Base-by-base conservation (phyloP, 805 yeast genomes). In the Candida chilensis region DNA sequence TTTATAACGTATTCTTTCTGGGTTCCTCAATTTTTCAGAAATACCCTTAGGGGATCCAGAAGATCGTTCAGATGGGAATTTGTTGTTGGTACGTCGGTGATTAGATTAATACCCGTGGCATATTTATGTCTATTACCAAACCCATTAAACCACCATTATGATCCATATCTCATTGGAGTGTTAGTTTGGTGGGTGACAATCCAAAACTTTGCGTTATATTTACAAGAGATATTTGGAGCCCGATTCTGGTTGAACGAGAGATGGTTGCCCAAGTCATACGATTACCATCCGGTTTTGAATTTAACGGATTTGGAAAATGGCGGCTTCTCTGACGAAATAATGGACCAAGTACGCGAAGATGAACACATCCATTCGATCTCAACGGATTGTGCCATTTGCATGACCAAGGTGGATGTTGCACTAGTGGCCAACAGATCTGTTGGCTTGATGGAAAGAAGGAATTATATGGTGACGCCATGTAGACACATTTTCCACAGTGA, bases 341-440 rank as follows among this genome's bases (percentile, higher is more conserved):
- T 64, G 27, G 47, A 59, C 15, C 55, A 54, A 24, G 50, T 59
- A 27, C 48, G 51, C 2, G 39, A 39, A 11, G 40, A 43, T 12
- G 40, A 48, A 16, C 37, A 42, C 11, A 44, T 39, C n/a, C 53
- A 52, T 13, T 39, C 33, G 38, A 52, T 5, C 42, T 56, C 11
- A 29, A n/a, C n/a, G 7, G 92, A 80, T 40, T 88, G 96, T 62
- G 82, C 95, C 5, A 85, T 88, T 37, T 88, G 96, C 59, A 87
- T 88, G 95, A 74, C 67, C 32, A 72, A 73, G 8, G 71, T 85
- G n/a, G 76, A 76, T 15, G 48, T 82, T 14, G 79, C 78, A 13
- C 54, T 74, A 1, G 37, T 19, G 37, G 11, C 39, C 47, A 11
- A 28, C 47, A 17, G 36, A 43, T 7, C 47, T 55, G 1, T 12